Base-by-base conservation (phyloP, 2,329 filamentous ascomycete species). In the Reticulascus tulasneorum region DNA sequence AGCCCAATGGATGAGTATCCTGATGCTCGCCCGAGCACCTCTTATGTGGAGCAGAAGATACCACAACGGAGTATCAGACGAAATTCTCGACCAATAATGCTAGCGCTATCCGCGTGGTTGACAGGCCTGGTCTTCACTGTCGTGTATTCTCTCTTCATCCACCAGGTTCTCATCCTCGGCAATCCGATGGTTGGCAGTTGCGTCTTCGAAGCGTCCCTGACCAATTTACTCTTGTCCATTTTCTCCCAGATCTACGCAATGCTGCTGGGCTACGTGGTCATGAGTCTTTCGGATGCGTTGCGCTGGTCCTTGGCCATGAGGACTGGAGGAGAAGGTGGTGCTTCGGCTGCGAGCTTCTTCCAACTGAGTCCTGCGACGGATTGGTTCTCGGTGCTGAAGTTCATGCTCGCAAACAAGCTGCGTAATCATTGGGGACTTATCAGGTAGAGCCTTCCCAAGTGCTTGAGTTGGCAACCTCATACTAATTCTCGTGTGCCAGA, bases 351-450 rank as follows among this genome's bases (percentile, higher is more conserved):
- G n/a, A 42, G 35, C 19, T 42, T 38, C 23, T 38, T 42, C 8
- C 39, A 42, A 25, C 25, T 42, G 12, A 42, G 35, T 7, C 35
- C 39, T 12, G 39, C 39, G 12, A 42, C 35, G 9, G 39, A 42
- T 12, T 42, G 39, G 39, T 38, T 42, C n/a, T 42, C 39, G 11
- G 19, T 37, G 9, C 26, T 41, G 22, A 42, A 38, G 23, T 35
- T 38, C 19, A 42, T 42, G 8, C 23, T 38, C 26, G 29, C 19
- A 4, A 35, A 30, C 10, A 37, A 19, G 13, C 33, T 41, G 2
- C 15, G 29, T 6, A 41, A 27, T 18, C 32, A 21, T 9, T 40
- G 34, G 34, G 38, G 38, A 8, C 3, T 37, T 1, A 33, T 40
- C 8, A 40, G 27, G 34, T 37, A 24, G 8, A 15, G 20, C 11